phyloP scores from a whole-genome alignment of 2,329 filamentous ascomycete species.

The Fusarium scirpi region DNA sequence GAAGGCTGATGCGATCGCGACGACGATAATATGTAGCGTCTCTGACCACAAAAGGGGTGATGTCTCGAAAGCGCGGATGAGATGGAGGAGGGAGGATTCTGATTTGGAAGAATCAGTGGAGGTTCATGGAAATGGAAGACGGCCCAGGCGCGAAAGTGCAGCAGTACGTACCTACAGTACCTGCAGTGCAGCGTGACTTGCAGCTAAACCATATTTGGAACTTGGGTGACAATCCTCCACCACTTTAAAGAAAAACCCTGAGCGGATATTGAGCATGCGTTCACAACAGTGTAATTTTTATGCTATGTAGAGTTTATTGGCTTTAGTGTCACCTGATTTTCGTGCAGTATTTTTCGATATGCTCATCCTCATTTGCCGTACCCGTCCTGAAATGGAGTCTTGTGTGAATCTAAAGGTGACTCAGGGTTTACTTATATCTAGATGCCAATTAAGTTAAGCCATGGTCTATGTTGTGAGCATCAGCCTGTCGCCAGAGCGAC shows the following conservation, averaged over 20 bases:
- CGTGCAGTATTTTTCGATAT: constrained; percentile 9
- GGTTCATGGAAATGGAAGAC: constrained; percentile 30
- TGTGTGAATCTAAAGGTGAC: background rate
- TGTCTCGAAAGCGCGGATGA: constrained; percentile 35
- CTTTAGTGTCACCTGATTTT: constrained; percentile 17
- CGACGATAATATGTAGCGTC: constrained; percentile 22
- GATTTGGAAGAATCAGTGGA: constrained; percentile 34
- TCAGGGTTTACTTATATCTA: background rate
- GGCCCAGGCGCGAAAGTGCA: constrained; percentile 38
- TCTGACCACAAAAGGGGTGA: constrained; percentile 28
- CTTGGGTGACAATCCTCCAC: constrained; percentile 37
- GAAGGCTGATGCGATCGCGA: constrained; percentile 24
- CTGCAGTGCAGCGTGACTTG: constrained; percentile 42
- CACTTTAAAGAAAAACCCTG: constrained; percentile 16
- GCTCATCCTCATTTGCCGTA: background rate
- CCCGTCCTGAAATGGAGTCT: background rate
- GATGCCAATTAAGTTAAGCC: background rate
- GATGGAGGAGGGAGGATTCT: constrained; percentile 38
- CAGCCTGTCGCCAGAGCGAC: background rate
- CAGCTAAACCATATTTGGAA: constrained; percentile 33
- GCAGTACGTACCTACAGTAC: constrained; percentile 29
- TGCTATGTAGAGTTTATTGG: constrained; percentile 5
- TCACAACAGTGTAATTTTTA: background rate
- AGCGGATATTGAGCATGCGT: constrained; percentile 23
- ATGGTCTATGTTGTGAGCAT: background rate